phyloP scores from a whole-genome alignment of 2,329 filamentous ascomycete species.

The Xylariaceae sp. region DNA sequence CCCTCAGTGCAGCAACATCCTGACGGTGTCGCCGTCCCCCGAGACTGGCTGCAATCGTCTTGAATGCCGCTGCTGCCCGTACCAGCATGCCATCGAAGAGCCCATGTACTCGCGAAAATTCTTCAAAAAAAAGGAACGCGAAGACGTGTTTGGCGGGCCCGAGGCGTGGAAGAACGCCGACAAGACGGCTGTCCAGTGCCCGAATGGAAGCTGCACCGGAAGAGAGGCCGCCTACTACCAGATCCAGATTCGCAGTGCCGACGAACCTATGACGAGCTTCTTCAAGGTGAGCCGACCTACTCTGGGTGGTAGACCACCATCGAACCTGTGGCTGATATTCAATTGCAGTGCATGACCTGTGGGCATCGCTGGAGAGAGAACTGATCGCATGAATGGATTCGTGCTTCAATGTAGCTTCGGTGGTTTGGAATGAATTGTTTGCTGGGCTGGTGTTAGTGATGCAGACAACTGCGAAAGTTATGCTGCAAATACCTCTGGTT shows the following conservation, averaged over 20 bases:
- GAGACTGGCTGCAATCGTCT: constrained; percentile 66
- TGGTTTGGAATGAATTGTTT: too few species aligned
- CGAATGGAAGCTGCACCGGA: constrained; percentile 71
- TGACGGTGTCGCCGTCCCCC: constrained; percentile 58
- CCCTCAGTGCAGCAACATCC: constrained; percentile 75
- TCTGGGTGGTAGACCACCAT: background rate
- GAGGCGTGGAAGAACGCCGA: constrained; percentile 89
- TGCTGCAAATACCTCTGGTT: background rate
- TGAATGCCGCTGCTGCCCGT: constrained; percentile 92
- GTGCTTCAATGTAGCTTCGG: too few species aligned
- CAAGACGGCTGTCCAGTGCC: constrained; percentile 75
- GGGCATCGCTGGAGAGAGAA: constrained; percentile 56
- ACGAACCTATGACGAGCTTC: constrained; percentile 98
- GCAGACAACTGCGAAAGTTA: too few species aligned
- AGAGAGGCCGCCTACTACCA: constrained; percentile 89
- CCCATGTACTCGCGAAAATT: constrained; percentile 76
- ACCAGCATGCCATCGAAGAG: constrained; percentile 74
- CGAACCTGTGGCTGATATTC: constrained; percentile 8
- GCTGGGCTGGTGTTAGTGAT: too few species aligned
- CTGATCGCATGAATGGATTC: too few species aligned
- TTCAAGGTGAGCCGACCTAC: constrained; percentile 56
- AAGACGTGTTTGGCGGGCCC: constrained; percentile 82
- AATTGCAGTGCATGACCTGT: constrained; percentile 56
- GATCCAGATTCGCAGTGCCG: constrained; percentile 93
- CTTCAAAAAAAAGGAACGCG: constrained; percentile 79